Evolutionary conservation across 2,329 filamentous ascomycete genomes (phyloP), one percentile per base, ranked within the genome.

Genomic region (Aureobasidium pullulans): DNA sequence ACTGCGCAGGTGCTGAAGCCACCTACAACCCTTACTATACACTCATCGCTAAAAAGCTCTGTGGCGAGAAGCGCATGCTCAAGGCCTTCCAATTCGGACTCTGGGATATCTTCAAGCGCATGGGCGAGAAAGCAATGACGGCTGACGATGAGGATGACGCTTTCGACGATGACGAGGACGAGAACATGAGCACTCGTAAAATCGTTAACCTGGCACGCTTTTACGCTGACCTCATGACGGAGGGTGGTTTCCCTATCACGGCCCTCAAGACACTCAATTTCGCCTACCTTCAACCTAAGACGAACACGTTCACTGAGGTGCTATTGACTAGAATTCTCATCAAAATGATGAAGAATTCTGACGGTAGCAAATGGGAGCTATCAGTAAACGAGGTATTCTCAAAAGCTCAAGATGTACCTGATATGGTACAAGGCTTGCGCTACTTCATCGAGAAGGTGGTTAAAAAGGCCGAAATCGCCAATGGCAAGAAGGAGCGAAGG

Each of bases 1-100:
- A 94, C 66, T 96, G 92, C 69, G 86, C 87, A 1, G 89, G 89
- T 44, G 87, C 88, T 3, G 94, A 97, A 74, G 79, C 86, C 60
- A 79, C 80, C 0, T 96, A 96, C 73, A 99, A 99, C 67, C 89
- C 89, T 0, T 99, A 96, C 75, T 99, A 99, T 70, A 89, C 89
- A 0, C 78, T 96, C 1, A 86, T 99, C 39, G 91, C 90, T 9
- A 84, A 83, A 49, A 86, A 86, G 64, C 80, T 96, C 8, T 95
- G 91, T 68, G 78, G 79, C 3, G 61, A 66, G 29, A 57, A 84
- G 64, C 84, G 85, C 66, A 81, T 95, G 65, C 84, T 85, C 62
- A 93, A 93, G 75, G 86, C 89, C 1, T 95, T 97, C 69, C 89
- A 94, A 69, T 91, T 93, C 67, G 84, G 87, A 7, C 77, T 97